Evolutionary conservation across 768 basidiomycete genomes (phyloP).

Genomic region (Amanita exitialis): DNA sequence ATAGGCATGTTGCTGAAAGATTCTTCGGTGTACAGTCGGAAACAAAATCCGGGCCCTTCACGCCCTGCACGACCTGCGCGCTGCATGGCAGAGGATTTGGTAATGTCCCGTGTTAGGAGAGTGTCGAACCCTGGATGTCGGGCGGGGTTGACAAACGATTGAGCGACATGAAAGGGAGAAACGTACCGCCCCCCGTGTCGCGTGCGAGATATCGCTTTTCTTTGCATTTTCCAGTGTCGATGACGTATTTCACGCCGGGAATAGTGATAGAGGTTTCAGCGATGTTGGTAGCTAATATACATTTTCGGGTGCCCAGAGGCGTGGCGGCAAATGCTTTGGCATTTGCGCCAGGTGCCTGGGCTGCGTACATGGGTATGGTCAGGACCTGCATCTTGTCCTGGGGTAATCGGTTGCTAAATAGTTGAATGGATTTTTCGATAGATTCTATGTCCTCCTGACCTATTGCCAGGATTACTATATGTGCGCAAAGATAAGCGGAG

Average conservation of each 20-base stretch:
- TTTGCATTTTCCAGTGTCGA: conserved; percentile 94
- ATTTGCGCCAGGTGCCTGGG: conserved; percentile 72
- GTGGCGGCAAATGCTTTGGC: conserved; percentile 64
- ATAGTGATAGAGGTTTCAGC: conserved; percentile 98
- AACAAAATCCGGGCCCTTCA: conserved; percentile 82
- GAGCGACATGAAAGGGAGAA: not conserved
- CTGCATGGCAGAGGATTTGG: conserved; percentile 86
- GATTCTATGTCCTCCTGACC: conserved; percentile 97
- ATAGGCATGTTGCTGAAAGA: conserved; percentile 57
- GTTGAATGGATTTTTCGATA: conserved; percentile 63
- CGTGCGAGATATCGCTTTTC: conserved; percentile 80
- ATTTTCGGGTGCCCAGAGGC: conserved; percentile 67
- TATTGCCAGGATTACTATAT: conserved; percentile 14
- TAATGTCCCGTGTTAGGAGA: conserved; percentile 71
- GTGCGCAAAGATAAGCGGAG: not conserved
- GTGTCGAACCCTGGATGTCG: conserved; percentile 75
- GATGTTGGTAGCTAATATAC: conserved; percentile 95
- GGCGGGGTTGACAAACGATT: not conserved
- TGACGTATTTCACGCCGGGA: conserved; percentile 89
- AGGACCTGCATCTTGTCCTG: conserved; percentile 43
- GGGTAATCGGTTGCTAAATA: conserved; percentile 64
- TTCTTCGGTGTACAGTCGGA: conserved; percentile 84
- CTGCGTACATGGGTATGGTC: conserved; percentile 78
- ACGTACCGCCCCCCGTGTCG: conserved; percentile 55
- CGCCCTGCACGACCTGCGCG: conserved; percentile 96